Evolutionary conservation across 768 basidiomycete genomes (phyloP), one percentile per base, ranked within the genome.

Genomic region (Boletus patriciae): DNA sequence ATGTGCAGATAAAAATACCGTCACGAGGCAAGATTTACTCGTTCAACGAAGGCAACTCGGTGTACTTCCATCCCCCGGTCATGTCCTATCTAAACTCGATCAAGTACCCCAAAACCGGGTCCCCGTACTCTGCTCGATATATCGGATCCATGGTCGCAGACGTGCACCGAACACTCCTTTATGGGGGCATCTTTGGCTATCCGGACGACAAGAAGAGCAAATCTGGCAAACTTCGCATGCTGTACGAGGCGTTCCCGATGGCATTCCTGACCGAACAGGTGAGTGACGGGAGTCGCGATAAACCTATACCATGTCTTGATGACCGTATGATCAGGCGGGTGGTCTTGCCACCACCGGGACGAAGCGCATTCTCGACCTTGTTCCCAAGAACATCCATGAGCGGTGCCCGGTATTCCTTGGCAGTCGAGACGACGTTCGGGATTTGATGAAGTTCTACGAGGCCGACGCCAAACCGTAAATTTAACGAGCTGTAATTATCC

Each of bases 141-240:
- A 97, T 98, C 70, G 97, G 97, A 27, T 95, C 93, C 58, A 99
- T 99, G 97, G 97, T 98, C 36, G 95, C 96, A 50, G 96, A 99
- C 74, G 96, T 98, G 25, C 94, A 97, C 75, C 82, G 96, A 64
- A 99, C 96, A 7, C 76, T 99, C 33, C 79, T 99, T 4, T 99
- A 99, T 68, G 97, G 97, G 23, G 97, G 97, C 42, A 98, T 99
- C 67, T 99, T 99, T 66, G 96, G 94, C 10, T 99, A 99, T 73
- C 97, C 97, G 9, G 87, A 87, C 67, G 97, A 99, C 77, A 97
- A 92, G 83, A 98, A 98, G 83, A 91, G 85, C 76, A 97, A 96
- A 81, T 87, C 76, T 54, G 96, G 97, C 46, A 99, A 99, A 77
- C 80, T 99, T 65, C 83, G 97, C 67, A 76, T 98, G 69, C 77